Evolutionary conservation across 345 rosid genomes (phyloP), one percentile per base, ranked within the genome.

Genomic region (Erodium maritimum): DNA sequence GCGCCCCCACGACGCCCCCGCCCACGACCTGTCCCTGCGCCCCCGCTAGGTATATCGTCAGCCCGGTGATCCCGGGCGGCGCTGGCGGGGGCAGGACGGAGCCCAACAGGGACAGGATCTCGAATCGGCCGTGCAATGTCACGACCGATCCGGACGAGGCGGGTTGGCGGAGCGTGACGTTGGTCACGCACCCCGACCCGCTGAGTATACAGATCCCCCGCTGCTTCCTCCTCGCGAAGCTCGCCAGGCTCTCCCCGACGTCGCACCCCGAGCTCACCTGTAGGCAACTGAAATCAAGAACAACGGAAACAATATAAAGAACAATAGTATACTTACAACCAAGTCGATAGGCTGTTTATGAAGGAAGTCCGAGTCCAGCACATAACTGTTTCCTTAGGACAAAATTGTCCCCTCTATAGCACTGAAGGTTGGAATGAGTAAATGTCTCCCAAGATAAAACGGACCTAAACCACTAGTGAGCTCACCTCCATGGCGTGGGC

Each of bases 1-100:
- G 81, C 53, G 88, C 76, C 37, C 96, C 96, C 48, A 86, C 45
- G 17, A 88, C 89, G 18, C 68, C 87, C 17, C 96, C 98, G 17
- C 98, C 98, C 42, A 91, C 93, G 52, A 91, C 88, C 67, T 91
- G 98, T 21, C 98, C 98, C 56, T 86, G 98, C 46, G 84, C 80
- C 58, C 98, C 96, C 16, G 96, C 86, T 17, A 91, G 64, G 80
- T 88, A 88, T 66, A 91, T 80, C 57, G 90, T 88, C 14, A 91
- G 69, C 62, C 98, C 96, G 0, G 86, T 84, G 48, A 91, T 81
- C 24, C 95, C 96, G 0, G 82, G 85, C 0, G 96, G 96, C 56
- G 96, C 87, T 1, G 84, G 85, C 13, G 89, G 95, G 46, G 57
- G 17, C 54, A 93, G 75, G 76, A 89, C 75, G 0, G 96, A 89